A percentile compares a stretch with the other conserved stretches of the same genome.
phyloP scores from a whole-genome alignment of 2,329 filamentous ascomycete genomes.

The Dactylella cylindrospora region DNA sequence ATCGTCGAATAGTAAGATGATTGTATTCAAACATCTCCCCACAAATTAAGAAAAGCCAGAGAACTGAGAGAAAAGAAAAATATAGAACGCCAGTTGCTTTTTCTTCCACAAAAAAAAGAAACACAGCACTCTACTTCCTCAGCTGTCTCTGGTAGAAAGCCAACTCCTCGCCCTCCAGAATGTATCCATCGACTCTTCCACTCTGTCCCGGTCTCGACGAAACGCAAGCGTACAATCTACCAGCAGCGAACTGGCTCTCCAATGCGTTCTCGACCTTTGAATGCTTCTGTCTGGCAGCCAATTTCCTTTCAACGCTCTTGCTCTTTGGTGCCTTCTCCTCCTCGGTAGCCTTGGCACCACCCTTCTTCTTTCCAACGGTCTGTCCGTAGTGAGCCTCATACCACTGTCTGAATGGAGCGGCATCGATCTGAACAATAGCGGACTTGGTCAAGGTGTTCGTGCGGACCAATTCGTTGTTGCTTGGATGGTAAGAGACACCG shows the following conservation, averaged over 20 bases:
- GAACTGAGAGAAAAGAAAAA: constrained; percentile 6
- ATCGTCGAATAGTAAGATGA: constrained; percentile 20
- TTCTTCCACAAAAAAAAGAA: constrained; percentile 16
- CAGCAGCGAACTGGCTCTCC: constrained; percentile 99
- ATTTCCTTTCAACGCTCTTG: constrained; percentile 95
- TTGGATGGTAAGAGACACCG: constrained; percentile 96
- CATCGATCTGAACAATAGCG: constrained; percentile 98
- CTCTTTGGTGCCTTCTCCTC: constrained; percentile 73
- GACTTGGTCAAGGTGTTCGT: constrained; percentile 99
- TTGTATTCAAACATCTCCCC: constrained; percentile 34
- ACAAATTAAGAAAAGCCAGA: constrained; percentile 21
- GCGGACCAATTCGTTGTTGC: constrained; percentile 99
- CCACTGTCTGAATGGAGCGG: constrained; percentile 98
- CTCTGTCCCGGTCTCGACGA: constrained; percentile 94
- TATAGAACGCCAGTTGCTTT: constrained; percentile 27
- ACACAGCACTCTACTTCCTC: constrained; percentile 75
- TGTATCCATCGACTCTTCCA: constrained; percentile 93
- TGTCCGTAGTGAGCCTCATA: constrained; percentile 99
- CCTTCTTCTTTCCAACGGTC: constrained; percentile 82
- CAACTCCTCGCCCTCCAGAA: constrained; percentile 98
- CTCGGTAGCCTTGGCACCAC: constrained; percentile 64
- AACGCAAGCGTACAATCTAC: constrained; percentile 92
- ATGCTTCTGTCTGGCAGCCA: constrained; percentile 75
- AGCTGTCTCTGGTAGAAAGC: constrained; percentile 99
- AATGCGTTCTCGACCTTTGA: constrained; percentile 92